phyloP scores from a whole-genome alignment of 2,329 filamentous ascomycete species.

The Penicillium psychrosexuale region DNA sequence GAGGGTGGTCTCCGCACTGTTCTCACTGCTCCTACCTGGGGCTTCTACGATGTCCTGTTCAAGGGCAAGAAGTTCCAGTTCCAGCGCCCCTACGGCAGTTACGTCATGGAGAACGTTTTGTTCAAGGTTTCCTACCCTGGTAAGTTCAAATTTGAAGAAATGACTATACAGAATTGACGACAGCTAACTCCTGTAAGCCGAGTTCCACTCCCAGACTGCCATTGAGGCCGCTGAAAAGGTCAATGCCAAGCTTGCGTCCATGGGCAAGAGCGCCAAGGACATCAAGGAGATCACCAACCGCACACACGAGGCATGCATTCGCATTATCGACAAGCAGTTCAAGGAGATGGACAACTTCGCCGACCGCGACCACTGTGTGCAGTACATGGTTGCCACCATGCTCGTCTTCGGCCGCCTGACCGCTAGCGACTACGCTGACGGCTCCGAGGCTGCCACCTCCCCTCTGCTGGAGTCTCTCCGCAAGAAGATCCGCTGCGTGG shows the following conservation, averaged over 20 bases:
- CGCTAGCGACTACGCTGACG: conserved; percentile 90
- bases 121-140: conserved; percentile 99
- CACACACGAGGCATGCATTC: conserved; percentile 96
- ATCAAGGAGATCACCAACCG: conserved; percentile 92
- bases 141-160: conserved; percentile 42
- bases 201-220: conserved; percentile 98
- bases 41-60: conserved; percentile 98
- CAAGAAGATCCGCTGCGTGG: conserved; percentile 91
- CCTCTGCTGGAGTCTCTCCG: conserved; percentile 86
- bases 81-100: conserved; percentile 93
- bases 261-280: conserved; percentile 88
- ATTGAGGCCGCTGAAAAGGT: conserved; percentile 92
- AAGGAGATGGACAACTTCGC: conserved; percentile 99
- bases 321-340: conserved; percentile 99
- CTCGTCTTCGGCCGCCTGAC: conserved; percentile 91
- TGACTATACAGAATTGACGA: background rate
- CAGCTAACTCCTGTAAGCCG: conserved; percentile 52
- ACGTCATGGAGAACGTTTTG: conserved; percentile 99
- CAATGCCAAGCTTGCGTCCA: conserved; percentile 72
- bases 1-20: conserved; percentile 90
- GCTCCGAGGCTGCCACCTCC: conserved; percentile 85
- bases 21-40: conserved; percentile 88
- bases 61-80: conserved; percentile 94
- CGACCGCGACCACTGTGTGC: conserved; percentile 98
- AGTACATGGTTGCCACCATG: conserved; percentile 98